Evolutionary conservation across 768 basidiomycete species (phyloP).

Genomic region (Collybia nuda): DNA sequence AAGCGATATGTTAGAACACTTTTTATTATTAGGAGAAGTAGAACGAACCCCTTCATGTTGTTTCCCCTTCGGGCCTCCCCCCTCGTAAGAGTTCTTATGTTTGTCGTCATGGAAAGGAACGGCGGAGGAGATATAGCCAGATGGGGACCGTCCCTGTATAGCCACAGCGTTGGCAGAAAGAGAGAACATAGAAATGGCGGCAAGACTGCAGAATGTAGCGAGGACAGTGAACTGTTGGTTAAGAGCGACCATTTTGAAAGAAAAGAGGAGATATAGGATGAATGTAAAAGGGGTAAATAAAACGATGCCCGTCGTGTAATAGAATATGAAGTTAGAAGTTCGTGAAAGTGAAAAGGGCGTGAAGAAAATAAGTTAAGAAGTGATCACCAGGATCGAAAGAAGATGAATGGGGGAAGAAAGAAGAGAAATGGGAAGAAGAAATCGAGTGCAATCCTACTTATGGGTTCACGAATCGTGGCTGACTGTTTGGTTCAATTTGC

Average conservation of each 20-base stretch:
- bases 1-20: not conserved
- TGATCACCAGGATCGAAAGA: slow-evolving; percentile 60
- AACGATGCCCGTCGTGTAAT: slow-evolving; percentile 23
- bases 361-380: slow-evolving; percentile 9
- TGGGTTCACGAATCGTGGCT: slow-evolving; percentile 9
- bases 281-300: slow-evolving; percentile 7
- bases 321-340: slow-evolving; percentile 18
- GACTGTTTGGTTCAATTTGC: slow-evolving; percentile 20
- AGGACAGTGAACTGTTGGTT: slow-evolving; percentile 44
- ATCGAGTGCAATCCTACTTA: slow-evolving; percentile 20
- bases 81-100: not conserved
- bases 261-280: slow-evolving; percentile 7
- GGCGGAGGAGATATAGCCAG: no score
- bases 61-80: not conserved
- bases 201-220: slow-evolving; percentile 45
- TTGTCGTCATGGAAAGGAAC: not conserved
- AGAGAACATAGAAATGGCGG: slow-evolving; percentile 38
- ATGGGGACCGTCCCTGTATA: slow-evolving; percentile 21
- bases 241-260: slow-evolving; percentile 48
- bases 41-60: not conserved
- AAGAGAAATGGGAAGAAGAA: slow-evolving; percentile 16
- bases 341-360: slow-evolving; percentile 15
- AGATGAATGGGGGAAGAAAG: slow-evolving; percentile 35
- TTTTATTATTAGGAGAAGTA: not conserved
- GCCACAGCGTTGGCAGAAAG: slow-evolving; percentile 38